phyloP scores from a whole-genome alignment of 2,329 filamentous ascomycete species.

The Neopestalotiopsis sp. region DNA sequence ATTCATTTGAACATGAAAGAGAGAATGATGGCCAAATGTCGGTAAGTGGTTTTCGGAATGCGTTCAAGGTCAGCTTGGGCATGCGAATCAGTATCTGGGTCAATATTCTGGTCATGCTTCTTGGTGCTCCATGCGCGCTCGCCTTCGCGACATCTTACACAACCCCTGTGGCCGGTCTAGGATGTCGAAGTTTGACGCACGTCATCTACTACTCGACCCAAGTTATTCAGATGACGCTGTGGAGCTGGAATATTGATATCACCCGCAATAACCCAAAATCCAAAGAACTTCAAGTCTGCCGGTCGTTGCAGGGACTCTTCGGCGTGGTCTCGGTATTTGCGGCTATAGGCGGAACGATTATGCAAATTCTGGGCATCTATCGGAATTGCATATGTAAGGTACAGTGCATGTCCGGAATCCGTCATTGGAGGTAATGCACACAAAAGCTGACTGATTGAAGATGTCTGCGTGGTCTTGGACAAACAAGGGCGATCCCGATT shows the following conservation, averaged over 20 bases:
- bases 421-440: neutral
- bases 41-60: slow-evolving; percentile 26
- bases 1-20: slow-evolving; percentile 20
- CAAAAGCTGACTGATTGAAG: neutral
- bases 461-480: neutral
- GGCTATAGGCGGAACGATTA: slow-evolving; percentile 4
- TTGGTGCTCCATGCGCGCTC: slow-evolving; percentile 34
- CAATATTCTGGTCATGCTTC: slow-evolving; percentile 22
- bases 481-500: neutral
- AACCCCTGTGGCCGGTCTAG: slow-evolving; percentile 38
- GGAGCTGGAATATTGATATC: slow-evolving; percentile 21
- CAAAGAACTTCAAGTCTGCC: neutral
- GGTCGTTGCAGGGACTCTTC: neutral
- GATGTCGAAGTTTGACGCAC: slow-evolving; percentile 40
- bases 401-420: neutral
- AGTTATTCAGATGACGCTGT: slow-evolving; percentile 36
- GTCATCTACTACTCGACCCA: slow-evolving; percentile 40
- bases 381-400: slow-evolving; percentile 15
- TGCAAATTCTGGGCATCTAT: slow-evolving; percentile 12
- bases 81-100: slow-evolving; percentile 27
- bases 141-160: slow-evolving; percentile 41
- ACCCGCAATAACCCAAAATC: neutral
- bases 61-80: slow-evolving; percentile 37
- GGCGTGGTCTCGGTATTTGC: neutral
- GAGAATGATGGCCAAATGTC: slow-evolving; percentile 19